Evolutionary conservation across 352 stramenopile species (phyloP), one percentile per base, ranked within the genome.

Genomic region (Halophytophthora batemanensis): DNA sequence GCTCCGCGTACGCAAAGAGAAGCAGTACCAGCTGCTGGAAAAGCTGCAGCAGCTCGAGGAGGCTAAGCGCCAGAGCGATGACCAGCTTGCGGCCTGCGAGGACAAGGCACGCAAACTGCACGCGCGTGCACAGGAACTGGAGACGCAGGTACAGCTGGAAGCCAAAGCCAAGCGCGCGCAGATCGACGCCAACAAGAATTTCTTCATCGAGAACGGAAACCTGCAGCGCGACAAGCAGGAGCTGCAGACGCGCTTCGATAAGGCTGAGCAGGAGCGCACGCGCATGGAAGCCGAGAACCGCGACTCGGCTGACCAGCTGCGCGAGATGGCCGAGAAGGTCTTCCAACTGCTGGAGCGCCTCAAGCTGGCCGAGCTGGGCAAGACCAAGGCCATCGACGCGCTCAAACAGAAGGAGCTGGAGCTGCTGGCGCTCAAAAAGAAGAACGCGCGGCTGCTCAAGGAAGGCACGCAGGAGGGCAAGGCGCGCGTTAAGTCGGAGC

Each of bases 311-410:
- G 94, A 98, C 47, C 92, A 98, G 65, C 70, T 98, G 3, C 83
- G 93, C 11, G 93, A 98, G 64, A 98, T 98, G 93, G 94, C 96
- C 11, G 93, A 98, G 62, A 98, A 98, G 61, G 63, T 96, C 22
- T 98, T 98, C 61, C 91, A 98, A 64, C 64, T 98, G 34, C 75
- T 98, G 10, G 95, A 98, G 61, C 69, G 96, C 0, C 81, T 98
- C 22, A 98, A 98, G 61, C 69, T 98, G 31, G 90, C 95, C 5
- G 95, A 98, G 56, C 57, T 98, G 7, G 91, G 91, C 17, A 98
- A 98, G 60, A 98, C 88, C 33, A 98, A 98, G 55, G 93, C 93
- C 3, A 93, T 98, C 44, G 94, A 98, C 48, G 87, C 74, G 7
- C 66, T 98, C 11, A 93, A 95, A 51, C 87, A 94, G 45, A 98